Percentiles rank a stretch among this genome's conserved stretches.
phyloP scores from a whole-genome alignment of 495 filamentous ascomycete genomes.

The Chaetomium fimeti region DNA sequence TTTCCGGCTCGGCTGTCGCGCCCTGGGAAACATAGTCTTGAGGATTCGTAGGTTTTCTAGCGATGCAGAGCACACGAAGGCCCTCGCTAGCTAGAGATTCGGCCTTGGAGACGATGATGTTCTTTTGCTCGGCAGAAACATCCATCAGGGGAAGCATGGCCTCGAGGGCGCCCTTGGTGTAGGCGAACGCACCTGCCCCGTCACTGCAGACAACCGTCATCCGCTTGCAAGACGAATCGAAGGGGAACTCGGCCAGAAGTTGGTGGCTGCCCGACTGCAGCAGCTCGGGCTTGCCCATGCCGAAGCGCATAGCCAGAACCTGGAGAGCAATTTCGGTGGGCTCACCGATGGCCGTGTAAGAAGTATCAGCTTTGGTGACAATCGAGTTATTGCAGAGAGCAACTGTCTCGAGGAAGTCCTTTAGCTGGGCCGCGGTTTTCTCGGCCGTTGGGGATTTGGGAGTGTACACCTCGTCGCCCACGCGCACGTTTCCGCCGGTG shows the following conservation, averaged over 20 bases:
- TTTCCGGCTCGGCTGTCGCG: constrained; percentile 17
- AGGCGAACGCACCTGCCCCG: constrained; percentile 47
- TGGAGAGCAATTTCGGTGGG: constrained; percentile 85
- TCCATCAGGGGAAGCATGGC: constrained; percentile 64
- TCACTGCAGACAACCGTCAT: constrained; percentile 73
- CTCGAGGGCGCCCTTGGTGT: constrained; percentile 79
- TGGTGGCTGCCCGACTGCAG: constrained; percentile 47
- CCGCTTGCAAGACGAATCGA: constrained; percentile 76
- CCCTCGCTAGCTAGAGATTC: constrained; percentile 65
- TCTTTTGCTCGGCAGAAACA: constrained; percentile 58
- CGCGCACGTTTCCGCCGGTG: constrained; percentile 29
- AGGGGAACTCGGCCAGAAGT: constrained; percentile 70
- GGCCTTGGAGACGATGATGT: constrained; percentile 59
- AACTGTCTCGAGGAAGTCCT: constrained; percentile 30
- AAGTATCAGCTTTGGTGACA: constrained; percentile 35
- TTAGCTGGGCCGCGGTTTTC: constrained; percentile 21
- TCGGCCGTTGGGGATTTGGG: constrained; percentile 8
- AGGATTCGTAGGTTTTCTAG: constrained; percentile 43
- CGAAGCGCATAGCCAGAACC: constrained; percentile 72
- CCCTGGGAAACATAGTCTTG: background rate
- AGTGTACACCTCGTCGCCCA: constrained; percentile 20
- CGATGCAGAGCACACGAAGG: constrained; percentile 75
- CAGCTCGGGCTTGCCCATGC: constrained; percentile 52
- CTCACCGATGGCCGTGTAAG: constrained; percentile 62
- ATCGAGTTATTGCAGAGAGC: constrained; percentile 50